phyloP scores from a whole-genome alignment of 2,329 filamentous ascomycete species.

The Coniella vitis region DNA sequence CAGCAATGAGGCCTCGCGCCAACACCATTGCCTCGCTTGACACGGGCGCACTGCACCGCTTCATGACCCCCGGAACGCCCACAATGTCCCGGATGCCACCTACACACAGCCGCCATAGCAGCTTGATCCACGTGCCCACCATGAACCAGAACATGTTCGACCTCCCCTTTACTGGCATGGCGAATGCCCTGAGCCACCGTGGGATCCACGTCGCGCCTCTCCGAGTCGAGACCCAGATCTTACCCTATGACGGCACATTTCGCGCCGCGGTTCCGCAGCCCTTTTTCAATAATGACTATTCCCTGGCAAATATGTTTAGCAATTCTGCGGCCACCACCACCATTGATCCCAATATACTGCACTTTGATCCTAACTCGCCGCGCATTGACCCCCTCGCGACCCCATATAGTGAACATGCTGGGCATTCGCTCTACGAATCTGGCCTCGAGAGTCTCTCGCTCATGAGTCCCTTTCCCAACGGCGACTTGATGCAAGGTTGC shows the following conservation, averaged over 20 bases:
- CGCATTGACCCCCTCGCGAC: constrained; percentile 58
- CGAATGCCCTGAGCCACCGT: constrained; percentile 58
- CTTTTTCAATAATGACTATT: constrained; percentile 60
- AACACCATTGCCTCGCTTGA: constrained; percentile 97
- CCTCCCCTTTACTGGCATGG: constrained; percentile 60
- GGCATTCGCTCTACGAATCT: constrained; percentile 17
- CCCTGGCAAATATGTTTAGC: constrained; percentile 66
- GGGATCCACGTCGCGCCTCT: constrained; percentile 62
- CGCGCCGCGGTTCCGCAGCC: constrained; percentile 68
- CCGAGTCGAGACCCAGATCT: constrained; percentile 72
- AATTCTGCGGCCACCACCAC: constrained; percentile 46
- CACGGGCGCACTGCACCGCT: constrained; percentile 56
- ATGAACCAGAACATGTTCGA: constrained; percentile 48
- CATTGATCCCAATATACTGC: constrained; percentile 67
- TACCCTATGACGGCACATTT: constrained; percentile 62
- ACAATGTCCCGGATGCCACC: constrained; percentile 43
- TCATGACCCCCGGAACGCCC: constrained; percentile 50
- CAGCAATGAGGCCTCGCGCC: constrained; percentile 75
- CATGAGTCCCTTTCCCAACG: constrained; percentile 42
- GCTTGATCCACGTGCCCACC: constrained; percentile 58
- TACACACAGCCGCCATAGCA: constrained; percentile 66
- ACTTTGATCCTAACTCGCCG: constrained; percentile 70
- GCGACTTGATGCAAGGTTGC: constrained; percentile 58
- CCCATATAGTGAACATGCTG: constrained; percentile 49
- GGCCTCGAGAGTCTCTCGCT: constrained; percentile 36